Evolutionary conservation across 2,329 filamentous ascomycete genomes (phyloP), one percentile per base, ranked within the genome.

Genomic region (Penicillium nordicum): DNA sequence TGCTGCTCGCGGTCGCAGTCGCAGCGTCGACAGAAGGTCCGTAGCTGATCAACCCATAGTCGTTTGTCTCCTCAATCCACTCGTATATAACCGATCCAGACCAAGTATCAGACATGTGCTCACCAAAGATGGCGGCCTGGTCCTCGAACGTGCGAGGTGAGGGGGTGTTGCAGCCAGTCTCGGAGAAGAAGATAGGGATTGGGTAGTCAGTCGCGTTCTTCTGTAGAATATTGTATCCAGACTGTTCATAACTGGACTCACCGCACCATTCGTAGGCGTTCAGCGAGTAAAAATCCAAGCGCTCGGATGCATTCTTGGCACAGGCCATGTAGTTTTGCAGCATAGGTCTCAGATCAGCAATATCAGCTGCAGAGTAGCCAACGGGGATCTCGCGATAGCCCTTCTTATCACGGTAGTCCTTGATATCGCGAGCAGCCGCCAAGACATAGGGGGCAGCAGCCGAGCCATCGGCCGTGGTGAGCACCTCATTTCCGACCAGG

Each of bases 121-220:
- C 64, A 42, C 89, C 88, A 66, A 94, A 88, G 64, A 96, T 90
- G 48, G 89, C 86, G 40, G 82, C 80, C 73, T 94, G 89, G 69
- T 96, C 77, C n/a, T 69, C 65, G 56, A 79, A 79, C 7, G 71
- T 74, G 34, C 77, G 74, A 12, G 77, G 77, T 9, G 68, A 69
- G 11, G 69, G 67, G 10, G 71, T 72, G 70, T 89, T 92, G 81
- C 91, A 96, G 57, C 91, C 91, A 3, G 90, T 94, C 75, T 96
- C 91, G 34, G 89, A 92, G 76, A 96, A 90, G 80, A 92, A 92
- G 66, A 94, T 90, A 21, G 90, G 91, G n/a, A 95, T 85, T 45
- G 86, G 87, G 73, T 91, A 92, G 65, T 84, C 74, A 37, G 82
- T 81, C 6, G 88, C 86, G 62, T 88, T 85, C 51, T 79, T 73